A percentile compares a stretch with the other conserved stretches of the same genome.
Conservation (phyloP, 495 filamentous ascomycete genomes). For the Pyrenula massariospora region DNA sequence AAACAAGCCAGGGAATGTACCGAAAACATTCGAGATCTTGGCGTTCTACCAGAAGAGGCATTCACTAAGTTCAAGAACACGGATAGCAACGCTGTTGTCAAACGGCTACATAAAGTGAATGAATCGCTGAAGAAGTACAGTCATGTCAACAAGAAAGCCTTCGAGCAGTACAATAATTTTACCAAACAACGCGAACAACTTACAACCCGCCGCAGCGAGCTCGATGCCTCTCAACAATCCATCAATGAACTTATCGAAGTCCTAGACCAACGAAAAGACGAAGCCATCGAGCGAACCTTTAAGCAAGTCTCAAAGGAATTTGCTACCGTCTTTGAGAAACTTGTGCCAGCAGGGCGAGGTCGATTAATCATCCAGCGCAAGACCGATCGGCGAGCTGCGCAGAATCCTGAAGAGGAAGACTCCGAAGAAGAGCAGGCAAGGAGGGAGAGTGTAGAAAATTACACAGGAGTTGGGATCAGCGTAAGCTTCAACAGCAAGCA, state of each 20-base stretch:
- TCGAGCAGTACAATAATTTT: conserved; percentile 97
- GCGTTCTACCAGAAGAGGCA: conserved; percentile 87
- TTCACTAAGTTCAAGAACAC: conserved; percentile 81
- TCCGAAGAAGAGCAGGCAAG: conserved; percentile 49
- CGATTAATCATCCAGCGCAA: conserved; percentile 88
- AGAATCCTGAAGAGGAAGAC: conserved; percentile 50
- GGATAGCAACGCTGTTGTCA: conserved; percentile 67
- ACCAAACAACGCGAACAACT: conserved; percentile 81
- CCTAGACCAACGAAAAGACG: conserved; percentile 91
- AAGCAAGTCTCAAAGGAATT: conserved; percentile 94
- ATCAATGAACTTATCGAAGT: conserved; percentile 88
- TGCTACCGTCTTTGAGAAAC: conserved; percentile 79
- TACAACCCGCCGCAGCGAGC: conserved; percentile 67
- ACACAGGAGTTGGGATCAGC: conserved; percentile 93
- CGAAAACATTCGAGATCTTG: conserved; percentile 83
- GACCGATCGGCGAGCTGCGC: conserved; percentile 46
- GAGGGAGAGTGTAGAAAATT: conserved; percentile 77
- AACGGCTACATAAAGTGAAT: conserved; percentile 83
- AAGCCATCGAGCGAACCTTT: conserved; percentile 88
- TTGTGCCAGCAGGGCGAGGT: conserved; percentile 88
- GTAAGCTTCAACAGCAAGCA: conserved; percentile 98
- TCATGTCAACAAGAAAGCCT: conserved; percentile 98
- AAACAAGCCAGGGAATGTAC: conserved; percentile 67
- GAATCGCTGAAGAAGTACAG: conserved; percentile 90
- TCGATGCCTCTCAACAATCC: conserved; percentile 67